Evolutionary conservation across 441 rosid genomes (phyloP), one percentile per base, ranked within the genome.

Genomic region (Erysimum pusillum): DNA sequence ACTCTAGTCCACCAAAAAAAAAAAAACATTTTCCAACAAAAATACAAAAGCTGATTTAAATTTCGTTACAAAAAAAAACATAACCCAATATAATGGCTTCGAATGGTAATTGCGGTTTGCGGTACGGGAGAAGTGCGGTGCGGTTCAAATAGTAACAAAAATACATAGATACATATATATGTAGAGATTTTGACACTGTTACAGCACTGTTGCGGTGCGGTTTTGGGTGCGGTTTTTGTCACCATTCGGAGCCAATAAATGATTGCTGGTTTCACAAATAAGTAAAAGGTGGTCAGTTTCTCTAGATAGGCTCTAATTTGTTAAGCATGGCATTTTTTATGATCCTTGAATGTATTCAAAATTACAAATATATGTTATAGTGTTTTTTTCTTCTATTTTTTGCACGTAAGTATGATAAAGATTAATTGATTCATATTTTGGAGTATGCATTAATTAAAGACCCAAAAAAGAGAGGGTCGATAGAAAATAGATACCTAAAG

Each of bases 241-340:
- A 22, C 25, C 25, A 22, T 22, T 46, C 52, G 4, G 15, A 15
- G 28, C 3, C 52, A 52, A 10, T 51, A 39, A 12, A 73, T 31
- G 44, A 34, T 63, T 46, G 35, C 60, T 22, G 15, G 18, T 63
- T 62, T 38, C 57, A 64, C 32, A 44, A 64, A 54, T 64, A 45
- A 32, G 65, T 34, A 51, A 61, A 53, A 45, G 58, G 38, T 46
- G 32, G 49, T 42, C 35, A 44, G 11, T 13, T 44, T 42, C 44
- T 34, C 22, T 73, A 41, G 13, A 48, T 46, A 36, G 28, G 8
- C 41, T 11, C 3, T 3, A 25, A 42, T 25, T 59, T 36, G 45
- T 9, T 41, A 62, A 36, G 22, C 36, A 42, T 25, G n/a, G 25
- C 22, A 42, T 4, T 4, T 3, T 42, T 42, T 12, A 12, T 22